Evolutionary conservation across 108 stramenopile genomes (phyloP).

Genomic region (Cyclotella choctawhatcheeana): DNA sequence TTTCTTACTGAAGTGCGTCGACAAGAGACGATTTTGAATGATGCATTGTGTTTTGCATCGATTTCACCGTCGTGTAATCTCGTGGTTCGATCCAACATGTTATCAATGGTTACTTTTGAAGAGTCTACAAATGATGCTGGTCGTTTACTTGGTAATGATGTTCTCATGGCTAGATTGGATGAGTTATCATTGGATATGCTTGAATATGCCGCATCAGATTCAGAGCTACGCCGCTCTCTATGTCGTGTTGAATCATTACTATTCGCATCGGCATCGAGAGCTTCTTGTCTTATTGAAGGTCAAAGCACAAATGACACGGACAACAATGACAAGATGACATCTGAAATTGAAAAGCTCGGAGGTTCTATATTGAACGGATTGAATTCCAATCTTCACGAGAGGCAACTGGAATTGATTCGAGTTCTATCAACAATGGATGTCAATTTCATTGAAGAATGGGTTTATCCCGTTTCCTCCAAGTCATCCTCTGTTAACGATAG

Average conservation of each 20-base stretch:
- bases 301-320: constrained; percentile 10
- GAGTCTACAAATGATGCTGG: not conserved
- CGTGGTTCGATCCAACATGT: constrained; percentile 29
- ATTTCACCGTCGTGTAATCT: constrained; percentile 7
- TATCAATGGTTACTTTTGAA: constrained; percentile 29
- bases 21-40: constrained; percentile 34
- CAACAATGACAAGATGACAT: constrained; percentile 9
- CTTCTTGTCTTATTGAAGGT: constrained; percentile 26
- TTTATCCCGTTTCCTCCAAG: constrained; percentile 28
- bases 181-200: constrained; percentile 39
- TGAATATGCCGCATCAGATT: constrained; percentile 12
- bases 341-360: constrained; percentile 28
- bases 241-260: constrained; percentile 23
- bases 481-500: constrained; percentile 11
- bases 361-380: constrained; percentile 20
- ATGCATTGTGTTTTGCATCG: constrained; percentile 23
- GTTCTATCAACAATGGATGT: constrained; percentile 18
- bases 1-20: constrained; percentile 43
- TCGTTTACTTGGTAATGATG: not conserved
- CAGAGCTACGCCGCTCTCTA: constrained; percentile 22
- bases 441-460: constrained; percentile 34
- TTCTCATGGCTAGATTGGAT: constrained; percentile 41
- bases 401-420: constrained; percentile 27
- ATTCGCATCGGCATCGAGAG: constrained; percentile 43
- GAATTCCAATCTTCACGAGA: constrained; percentile 9